Conservation (phyloP, 75 land plant species). For the Pseudotsuga menziesii region DNA sequence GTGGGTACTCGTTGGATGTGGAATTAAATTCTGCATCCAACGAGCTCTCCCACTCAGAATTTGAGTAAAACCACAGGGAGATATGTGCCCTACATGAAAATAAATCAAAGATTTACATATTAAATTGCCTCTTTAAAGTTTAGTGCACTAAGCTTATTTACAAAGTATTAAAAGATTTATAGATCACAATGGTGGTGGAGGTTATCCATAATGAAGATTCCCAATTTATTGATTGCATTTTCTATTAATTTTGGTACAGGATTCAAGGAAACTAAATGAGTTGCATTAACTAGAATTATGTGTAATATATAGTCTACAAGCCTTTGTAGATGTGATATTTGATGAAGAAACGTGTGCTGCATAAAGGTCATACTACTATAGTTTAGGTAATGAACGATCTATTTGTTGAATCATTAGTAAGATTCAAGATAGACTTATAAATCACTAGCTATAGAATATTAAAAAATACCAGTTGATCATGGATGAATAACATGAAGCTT, state of each 20-base stretch:
- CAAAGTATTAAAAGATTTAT: too few relatives aligned
- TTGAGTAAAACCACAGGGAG: too few relatives aligned
- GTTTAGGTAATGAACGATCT: background rate
- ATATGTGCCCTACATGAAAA: too few relatives aligned
- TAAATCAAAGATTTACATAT: too few relatives aligned
- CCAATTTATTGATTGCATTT: too few relatives aligned
- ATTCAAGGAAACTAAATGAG: slow-evolving; percentile 30
- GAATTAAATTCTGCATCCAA: too few relatives aligned
- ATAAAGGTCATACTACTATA: background rate
- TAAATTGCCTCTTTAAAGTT: too few relatives aligned
- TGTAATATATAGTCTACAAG: slow-evolving; percentile 37
- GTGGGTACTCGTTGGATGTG: too few relatives aligned
- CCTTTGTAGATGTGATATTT: slow-evolving; percentile 33
- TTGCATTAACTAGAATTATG: slow-evolving; percentile 30
- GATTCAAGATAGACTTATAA: background rate
- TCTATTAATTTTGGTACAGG: slow-evolving; percentile 23
- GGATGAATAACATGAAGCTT: slow-evolving; percentile 17
- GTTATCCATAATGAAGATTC: too few relatives aligned
- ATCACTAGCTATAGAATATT: background rate
- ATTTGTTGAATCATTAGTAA: background rate
- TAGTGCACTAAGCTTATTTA: too few relatives aligned
- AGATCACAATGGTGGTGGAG: too few relatives aligned
- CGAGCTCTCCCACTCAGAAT: too few relatives aligned
- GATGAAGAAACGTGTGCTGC: slow-evolving; percentile 35
- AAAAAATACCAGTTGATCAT: background rate